A percentile compares a stretch with the other conserved stretches of the same genome.
Evolutionary conservation across 495 filamentous ascomycete species (phyloP).

Genomic region (Penicillium angulare): DNA sequence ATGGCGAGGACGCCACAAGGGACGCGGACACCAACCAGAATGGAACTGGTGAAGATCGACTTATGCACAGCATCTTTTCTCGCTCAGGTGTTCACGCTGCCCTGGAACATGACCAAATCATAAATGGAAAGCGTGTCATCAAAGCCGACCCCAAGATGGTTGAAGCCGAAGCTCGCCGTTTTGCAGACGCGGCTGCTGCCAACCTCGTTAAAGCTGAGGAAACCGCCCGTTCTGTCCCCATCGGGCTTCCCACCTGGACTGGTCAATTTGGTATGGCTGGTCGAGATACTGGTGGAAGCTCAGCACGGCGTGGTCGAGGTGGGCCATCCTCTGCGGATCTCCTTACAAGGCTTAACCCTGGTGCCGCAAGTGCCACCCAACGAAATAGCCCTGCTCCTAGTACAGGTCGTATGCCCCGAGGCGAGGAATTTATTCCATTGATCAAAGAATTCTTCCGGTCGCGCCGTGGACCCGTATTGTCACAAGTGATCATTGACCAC

Average conservation of each 20-base stretch:
- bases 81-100: constrained; percentile 79
- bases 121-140: constrained; percentile 63
- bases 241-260: constrained; percentile 93
- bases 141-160: constrained; percentile 69
- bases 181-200: constrained; percentile 74
- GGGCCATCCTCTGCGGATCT: constrained; percentile 57
- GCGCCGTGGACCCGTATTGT: constrained; percentile 70
- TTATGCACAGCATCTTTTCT: constrained; percentile 86
- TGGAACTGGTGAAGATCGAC: constrained; percentile 56
- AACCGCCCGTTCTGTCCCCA: constrained; percentile 64
- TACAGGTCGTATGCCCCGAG: constrained; percentile 27
- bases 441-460: constrained; percentile 70
- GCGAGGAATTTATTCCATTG: constrained; percentile 64
- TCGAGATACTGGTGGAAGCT: constrained; percentile 40
- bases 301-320: constrained; percentile 32
- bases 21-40: constrained; percentile 34
- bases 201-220: constrained; percentile 72
- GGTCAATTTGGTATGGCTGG: constrained; percentile 77
- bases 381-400: constrained; percentile 27
- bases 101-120: constrained; percentile 84
- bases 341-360: constrained; percentile 54
- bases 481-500: constrained; percentile 76
- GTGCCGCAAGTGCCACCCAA: constrained; percentile 20
- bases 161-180: constrained; percentile 73
- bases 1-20: constrained; percentile 7